Base-by-base conservation (phyloP, 176 grass and related monocot genomes). In the Musa acuminata region DNA sequence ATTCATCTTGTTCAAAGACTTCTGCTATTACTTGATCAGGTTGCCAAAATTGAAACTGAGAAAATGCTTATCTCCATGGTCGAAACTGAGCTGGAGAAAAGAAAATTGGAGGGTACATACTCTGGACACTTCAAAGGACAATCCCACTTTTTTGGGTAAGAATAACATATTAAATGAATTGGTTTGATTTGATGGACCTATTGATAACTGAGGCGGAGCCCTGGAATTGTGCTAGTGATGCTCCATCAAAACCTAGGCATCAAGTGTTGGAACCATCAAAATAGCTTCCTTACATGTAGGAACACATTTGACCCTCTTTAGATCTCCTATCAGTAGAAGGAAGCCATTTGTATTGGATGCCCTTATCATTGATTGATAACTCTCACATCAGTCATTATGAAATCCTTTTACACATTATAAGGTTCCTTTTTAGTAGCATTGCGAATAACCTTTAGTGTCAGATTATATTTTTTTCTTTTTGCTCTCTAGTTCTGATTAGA, bases 21-120 rank as follows among this genome's bases (percentile, higher is more conserved):
- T n/a, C 12, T 50, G 19, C 1, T 50, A 8, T 70, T 66, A 73
- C 13, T 8, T 29, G 71, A 66, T 53, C 58, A 95, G 96, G 96
- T 99, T 77, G 96, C 96, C n/a, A 99, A 99, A 87, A 99, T 99
- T 74, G 96, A 99, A 91, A 99, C 96, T 0, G 96, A 99, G 76
- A 99, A 99, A 85, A 99, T 99, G 96, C 80, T 99, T 69, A 99
- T 95, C 80, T 73, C 88, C 76, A 99, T 99, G 96, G 96, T 95
- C 80, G 96, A 99, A 82, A 95, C 88, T 58, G 91, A 99, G 79
- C 77, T 99, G 78, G 90, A 91, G 78, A 99, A 99, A 64, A 95
- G 96, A 76, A 99, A 85, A 82, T 78, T 73, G 27, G 86, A 84
- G 64, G 96, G 90, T 49, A 86, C 80, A 75, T 99, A 99, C 82